phyloP scores from a whole-genome alignment of 164 flowering plant genomes.

The Cinnamomum micranthum region DNA sequence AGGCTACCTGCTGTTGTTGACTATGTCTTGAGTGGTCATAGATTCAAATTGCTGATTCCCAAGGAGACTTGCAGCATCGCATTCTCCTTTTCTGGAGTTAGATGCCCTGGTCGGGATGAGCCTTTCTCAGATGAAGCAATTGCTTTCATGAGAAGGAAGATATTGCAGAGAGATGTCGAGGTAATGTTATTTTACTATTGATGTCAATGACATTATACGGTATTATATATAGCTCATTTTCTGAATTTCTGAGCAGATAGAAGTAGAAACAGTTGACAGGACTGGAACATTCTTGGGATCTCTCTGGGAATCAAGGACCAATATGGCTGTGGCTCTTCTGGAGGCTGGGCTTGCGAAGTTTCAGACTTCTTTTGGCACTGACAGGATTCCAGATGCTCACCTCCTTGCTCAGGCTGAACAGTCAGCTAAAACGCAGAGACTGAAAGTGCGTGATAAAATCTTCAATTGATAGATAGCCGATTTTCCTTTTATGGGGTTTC shows the following conservation, averaged over 20 bases:
- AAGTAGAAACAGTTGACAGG: constrained; percentile 93
- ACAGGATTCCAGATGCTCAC: constrained; percentile 75
- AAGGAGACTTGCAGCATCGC: constrained; percentile 98
- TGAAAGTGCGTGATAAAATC: constrained; percentile 52
- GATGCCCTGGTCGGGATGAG: constrained; percentile 95
- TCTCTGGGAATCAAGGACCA: constrained; percentile 79
- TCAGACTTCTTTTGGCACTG: constrained; percentile 71
- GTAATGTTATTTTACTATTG: constrained; percentile 28
- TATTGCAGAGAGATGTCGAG: constrained; percentile 98
- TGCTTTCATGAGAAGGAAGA: constrained; percentile 91
- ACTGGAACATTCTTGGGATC: constrained; percentile 98
- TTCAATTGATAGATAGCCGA: background rate
- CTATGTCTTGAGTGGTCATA: constrained; percentile 97
- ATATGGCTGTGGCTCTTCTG: constrained; percentile 64
- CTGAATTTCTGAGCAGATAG: constrained; percentile 48
- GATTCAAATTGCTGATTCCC: constrained; percentile 84
- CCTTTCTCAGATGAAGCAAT: constrained; percentile 94
- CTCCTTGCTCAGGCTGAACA: constrained; percentile 80
- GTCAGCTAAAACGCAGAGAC: constrained; percentile 69
- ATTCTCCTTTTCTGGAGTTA: constrained; percentile 88
- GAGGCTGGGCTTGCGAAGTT: constrained; percentile 92
- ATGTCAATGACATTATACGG: background rate
- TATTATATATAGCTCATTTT: background rate
- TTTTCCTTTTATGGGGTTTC: background rate
- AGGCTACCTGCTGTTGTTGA: constrained; percentile 87